A percentile compares a stretch with the other conserved stretches of the same genome.
phyloP scores from a whole-genome alignment of 2,329 filamentous ascomycete genomes.

The Sphaerostilbella broomeana region DNA sequence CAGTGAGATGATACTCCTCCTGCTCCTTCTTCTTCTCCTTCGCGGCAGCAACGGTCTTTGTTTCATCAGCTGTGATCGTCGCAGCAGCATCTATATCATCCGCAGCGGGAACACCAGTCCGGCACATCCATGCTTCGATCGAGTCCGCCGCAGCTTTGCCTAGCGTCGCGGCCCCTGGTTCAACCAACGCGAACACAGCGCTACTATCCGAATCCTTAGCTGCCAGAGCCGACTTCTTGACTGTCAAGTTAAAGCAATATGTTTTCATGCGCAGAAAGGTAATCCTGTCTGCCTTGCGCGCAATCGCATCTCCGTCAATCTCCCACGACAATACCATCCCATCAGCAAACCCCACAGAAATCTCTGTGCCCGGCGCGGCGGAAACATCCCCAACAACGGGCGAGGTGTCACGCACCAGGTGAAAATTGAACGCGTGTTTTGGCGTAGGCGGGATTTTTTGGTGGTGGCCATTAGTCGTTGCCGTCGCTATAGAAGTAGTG shows the following conservation, averaged over 20 bases:
- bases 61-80: no score
- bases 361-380: slow-evolving; percentile 27
- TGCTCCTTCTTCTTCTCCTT: no score
- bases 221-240: slow-evolving; percentile 17
- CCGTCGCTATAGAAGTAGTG: no score
- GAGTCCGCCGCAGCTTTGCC: slow-evolving; percentile 16
- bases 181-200: slow-evolving; percentile 4
- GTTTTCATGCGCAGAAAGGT: slow-evolving; percentile 29
- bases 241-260: slow-evolving; percentile 27
- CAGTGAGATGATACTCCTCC: slow-evolving; percentile 20
- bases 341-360: slow-evolving; percentile 30
- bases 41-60: no score
- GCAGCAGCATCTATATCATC: slow-evolving; percentile 4
- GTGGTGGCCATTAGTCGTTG: no score
- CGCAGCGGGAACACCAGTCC: slow-evolving; percentile 15
- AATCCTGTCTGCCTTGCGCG: slow-evolving; percentile 20
- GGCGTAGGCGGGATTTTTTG: no score
- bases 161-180: slow-evolving; percentile 15
- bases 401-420: slow-evolving; percentile 23
- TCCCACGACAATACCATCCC: slow-evolving; percentile 30
- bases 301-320: slow-evolving; percentile 28
- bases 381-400: slow-evolving; percentile 24
- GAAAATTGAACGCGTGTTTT: slow-evolving; percentile 23
- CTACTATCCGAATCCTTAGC: slow-evolving; percentile 9
- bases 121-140: slow-evolving; percentile 17